Conservation (phyloP, 345 rosid species). For the Salix koriyanagi region DNA sequence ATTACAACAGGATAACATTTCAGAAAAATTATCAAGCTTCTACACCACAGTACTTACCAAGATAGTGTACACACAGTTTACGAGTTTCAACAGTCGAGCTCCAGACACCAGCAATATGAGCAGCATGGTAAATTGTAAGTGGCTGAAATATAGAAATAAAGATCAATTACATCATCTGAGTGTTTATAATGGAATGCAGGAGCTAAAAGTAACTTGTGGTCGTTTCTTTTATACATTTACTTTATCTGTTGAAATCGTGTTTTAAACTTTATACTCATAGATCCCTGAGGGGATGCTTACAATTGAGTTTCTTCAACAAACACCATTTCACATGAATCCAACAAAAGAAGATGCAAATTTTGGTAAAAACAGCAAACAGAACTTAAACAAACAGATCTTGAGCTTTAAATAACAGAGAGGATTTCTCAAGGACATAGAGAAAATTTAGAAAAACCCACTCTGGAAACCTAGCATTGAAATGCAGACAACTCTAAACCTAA, state of each 20-base stretch:
- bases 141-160: conserved; percentile 49
- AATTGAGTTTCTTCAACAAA: background rate
- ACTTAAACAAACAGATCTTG: background rate
- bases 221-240: background rate
- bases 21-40: background rate
- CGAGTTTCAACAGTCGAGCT: conserved; percentile 29
- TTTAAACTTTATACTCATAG: background rate
- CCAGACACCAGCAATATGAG: conserved; percentile 44
- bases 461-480: no score
- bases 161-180: conserved; percentile 1
- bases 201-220: background rate
- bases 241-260: background rate
- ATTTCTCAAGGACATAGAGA: background rate
- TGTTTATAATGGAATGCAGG: background rate
- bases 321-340: background rate
- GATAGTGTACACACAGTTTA: conserved; percentile 73
- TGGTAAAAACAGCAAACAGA: background rate
- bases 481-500: no score
- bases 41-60: conserved; percentile 40
- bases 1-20: background rate
- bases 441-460: background rate
- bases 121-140: conserved; percentile 64
- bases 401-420: background rate
- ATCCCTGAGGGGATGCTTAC: background rate
- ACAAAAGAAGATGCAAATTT: background rate